Conservation (phyloP, 305 asterid genomes). For the Withania somnifera region DNA sequence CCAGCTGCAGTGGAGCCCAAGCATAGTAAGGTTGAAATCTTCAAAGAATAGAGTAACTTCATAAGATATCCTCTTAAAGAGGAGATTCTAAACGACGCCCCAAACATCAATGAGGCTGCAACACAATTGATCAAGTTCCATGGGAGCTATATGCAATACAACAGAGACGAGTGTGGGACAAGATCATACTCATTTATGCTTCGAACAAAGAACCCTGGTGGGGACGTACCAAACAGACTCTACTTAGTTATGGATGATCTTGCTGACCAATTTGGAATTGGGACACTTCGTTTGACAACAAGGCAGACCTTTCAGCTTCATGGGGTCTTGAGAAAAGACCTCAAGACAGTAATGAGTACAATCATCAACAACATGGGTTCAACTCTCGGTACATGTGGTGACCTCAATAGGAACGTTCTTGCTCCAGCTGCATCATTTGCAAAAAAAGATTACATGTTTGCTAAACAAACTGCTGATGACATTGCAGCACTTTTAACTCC, state of each 20-base stretch:
- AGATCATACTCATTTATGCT: conserved; percentile 91
- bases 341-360: conserved; percentile 84
- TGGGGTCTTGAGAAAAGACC: conserved; percentile 77
- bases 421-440: conserved; percentile 88
- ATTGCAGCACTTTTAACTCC: conserved; percentile 91
- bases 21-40: conserved; percentile 81
- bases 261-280: conserved; percentile 89
- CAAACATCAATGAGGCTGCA: conserved; percentile 78
- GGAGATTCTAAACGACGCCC: conserved; percentile 70
- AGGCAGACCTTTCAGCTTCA: conserved; percentile 96
- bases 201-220: conserved; percentile 92
- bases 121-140: conserved; percentile 92
- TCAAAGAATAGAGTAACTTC: conserved; percentile 84
- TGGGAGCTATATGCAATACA: conserved; percentile 88
- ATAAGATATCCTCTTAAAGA: conserved; percentile 88
- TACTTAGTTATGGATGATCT: conserved; percentile 88
- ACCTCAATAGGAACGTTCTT: conserved; percentile 83
- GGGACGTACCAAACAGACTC: conserved; percentile 82
- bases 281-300: conserved; percentile 87
- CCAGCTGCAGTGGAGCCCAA: conserved; percentile 51
- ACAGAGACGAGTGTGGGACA: conserved; percentile 82
- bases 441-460: conserved; percentile 72
- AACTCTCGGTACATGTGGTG: conserved; percentile 96
- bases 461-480: conserved; percentile 84
- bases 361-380: conserved; percentile 84